Base-by-base conservation (phyloP, 192 early-diverging fungal genomes). In the Spizellomyces sp. region DNA sequence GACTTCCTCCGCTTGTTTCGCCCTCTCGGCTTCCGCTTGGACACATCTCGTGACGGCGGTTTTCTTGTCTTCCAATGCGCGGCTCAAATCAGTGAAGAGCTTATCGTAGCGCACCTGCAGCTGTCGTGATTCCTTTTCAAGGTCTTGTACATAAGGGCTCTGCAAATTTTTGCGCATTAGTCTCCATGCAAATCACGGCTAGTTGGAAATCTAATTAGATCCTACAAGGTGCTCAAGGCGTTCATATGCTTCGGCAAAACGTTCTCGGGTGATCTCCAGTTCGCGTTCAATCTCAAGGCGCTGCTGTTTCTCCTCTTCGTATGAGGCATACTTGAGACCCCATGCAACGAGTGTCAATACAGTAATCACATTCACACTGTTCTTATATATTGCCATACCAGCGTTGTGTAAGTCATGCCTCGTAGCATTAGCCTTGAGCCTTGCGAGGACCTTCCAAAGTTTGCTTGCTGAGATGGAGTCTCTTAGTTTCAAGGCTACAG, bases 271-370 rank as follows among this genome's bases (percentile, higher is more conserved):
- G n/a, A 72, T 72, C 21, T 72, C 62, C 9, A 64, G 60, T 44
- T 71, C 75, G 19, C 69, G 75, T 45, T 76, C 63, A 10, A 59
- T 19, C 52, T 64, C 47, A 6, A 70, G 36, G 12, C 67, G 63
- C 44, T 48, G 14, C 41, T 71, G 61, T 17, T 58, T 70, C 57
- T 71, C 75, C 21, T 71, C 75, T 54, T 76, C 52, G 44, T 58
- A 72, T 14, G 70, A 72, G 5, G 70, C 47, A 60, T 72, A 72
- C 27, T 36, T 36, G 27, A 36, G 27, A 36, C 27, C 27, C 27
- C 27, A 36, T 36, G 27, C 27, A 36, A 36, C 6, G 64, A 48
- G 36, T 61, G 59, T 54, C 15, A 41, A 36, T 17, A 36, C 17
- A 3, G 59, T 5, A 36, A 36, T 36, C 27, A 36, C 27, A 36